phyloP scores from a whole-genome alignment of 2,329 filamentous ascomycete genomes.

The Biscogniauxia sp. region DNA sequence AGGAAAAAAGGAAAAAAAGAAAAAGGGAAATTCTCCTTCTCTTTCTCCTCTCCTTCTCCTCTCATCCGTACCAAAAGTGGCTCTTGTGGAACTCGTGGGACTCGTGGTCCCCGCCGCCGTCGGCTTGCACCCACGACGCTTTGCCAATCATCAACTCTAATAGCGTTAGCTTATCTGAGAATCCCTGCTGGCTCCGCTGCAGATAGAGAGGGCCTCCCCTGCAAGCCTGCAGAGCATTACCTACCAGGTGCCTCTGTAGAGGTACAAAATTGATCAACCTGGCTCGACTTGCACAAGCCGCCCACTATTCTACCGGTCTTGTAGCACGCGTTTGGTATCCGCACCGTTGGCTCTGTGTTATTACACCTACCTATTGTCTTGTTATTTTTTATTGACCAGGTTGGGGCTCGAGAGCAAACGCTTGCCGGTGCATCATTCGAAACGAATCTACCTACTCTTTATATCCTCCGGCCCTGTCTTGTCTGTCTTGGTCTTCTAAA shows the following conservation, averaged over 20 bases:
- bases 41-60: too few relatives aligned
- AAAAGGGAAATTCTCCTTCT: too few relatives aligned
- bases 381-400: conserved; percentile 1
- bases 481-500: too few relatives aligned
- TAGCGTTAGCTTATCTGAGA: neutral
- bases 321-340: neutral
- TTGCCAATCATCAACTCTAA: neutral
- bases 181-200: neutral
- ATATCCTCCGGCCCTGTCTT: neutral
- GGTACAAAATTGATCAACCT: neutral
- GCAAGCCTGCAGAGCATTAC: neutral
- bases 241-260: neutral
- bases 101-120: neutral
- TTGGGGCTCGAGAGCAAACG: neutral
- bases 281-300: neutral
- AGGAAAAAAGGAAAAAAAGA: too few relatives aligned
- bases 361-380: neutral
- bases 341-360: neutral
- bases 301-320: neutral
- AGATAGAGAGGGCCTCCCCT: neutral
- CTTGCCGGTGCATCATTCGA: neutral
- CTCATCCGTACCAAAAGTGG: neutral
- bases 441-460: neutral
- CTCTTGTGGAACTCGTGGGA: neutral
- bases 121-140: neutral